Evolutionary conservation across 257 asterid species (phyloP), one percentile per base, ranked within the genome.

Genomic region (Fraxinus cuspidata): DNA sequence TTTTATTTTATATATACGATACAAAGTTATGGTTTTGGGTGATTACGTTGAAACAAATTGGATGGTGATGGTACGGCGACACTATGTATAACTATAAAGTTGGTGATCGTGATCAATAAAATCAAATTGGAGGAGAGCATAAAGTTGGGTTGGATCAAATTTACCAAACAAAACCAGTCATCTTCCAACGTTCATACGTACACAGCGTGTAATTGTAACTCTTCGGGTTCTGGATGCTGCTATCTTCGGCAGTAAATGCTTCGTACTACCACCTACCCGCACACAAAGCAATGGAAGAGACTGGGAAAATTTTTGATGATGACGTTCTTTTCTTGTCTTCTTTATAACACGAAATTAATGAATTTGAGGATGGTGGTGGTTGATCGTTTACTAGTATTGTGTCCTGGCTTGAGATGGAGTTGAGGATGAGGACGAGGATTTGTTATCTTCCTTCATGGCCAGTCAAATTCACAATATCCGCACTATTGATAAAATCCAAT

Each of bases 381-480:
- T 63, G 68, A 63, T 63, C 19, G 68, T 21, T 25, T 63, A 21
- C 21, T 63, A 27, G 8, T 12, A 25, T 27, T 9, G 35, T 27
- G 19, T 27, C 35, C 0, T 63, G 35, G 34, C 32, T 23, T 63
- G 69, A 63, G 18, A 63, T 63, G 19, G 5, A 63, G 34, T 23
- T 23, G 29, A 58, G 64, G 31, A 60, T 23, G 68, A 60, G 35
- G 69, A 63, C 27, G 34, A 25, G 32, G 32, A 23, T 63, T 25
- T 25, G 35, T 63, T 11, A 27, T 27, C 11, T 23, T 63, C 69
- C 19, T 58, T 58, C 66, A 15, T 47, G 56, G 29, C 28, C 19
- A 74, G 91, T 88, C 92, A 88, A 86, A 79, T 63, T 86, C 96
- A 92, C 87, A 76, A 15, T 71, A 23, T 25, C 77, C 69, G 77